Percentiles rank a stretch among this genome's conserved stretches.
phyloP scores from a whole-genome alignment of 148 eudicot species.

The Nyssa sinensis region DNA sequence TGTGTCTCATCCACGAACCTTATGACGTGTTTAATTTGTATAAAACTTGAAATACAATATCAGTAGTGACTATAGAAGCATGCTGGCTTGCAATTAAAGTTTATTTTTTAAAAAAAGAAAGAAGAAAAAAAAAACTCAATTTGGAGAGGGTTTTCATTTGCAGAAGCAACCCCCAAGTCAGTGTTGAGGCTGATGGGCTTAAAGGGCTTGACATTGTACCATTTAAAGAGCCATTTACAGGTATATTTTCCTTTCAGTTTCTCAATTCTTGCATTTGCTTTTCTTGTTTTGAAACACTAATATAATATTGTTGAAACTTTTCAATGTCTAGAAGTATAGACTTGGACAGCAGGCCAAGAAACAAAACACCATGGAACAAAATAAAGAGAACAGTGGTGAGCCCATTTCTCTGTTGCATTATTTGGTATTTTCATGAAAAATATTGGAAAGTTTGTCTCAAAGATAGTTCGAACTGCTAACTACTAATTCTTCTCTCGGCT shows the following conservation, averaged over 20 bases:
- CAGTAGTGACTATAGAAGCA: neutral
- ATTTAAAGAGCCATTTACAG: conserved; percentile 88
- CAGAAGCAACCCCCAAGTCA: conserved; percentile 92
- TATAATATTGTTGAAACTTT: neutral
- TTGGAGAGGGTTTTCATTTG: conserved; percentile 15
- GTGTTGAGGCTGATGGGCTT: conserved; percentile 78
- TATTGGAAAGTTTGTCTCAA: neutral
- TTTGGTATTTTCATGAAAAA: too few species aligned
- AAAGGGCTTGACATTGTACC: conserved; percentile 88
- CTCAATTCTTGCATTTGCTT: neutral
- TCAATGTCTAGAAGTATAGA: conserved; percentile 49
- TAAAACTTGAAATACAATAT: neutral
- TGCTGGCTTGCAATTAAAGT: neutral
- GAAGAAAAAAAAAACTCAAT: neutral
- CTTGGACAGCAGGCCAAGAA: conserved; percentile 54
- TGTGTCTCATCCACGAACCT: too few species aligned
- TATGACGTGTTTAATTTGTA: too few species aligned
- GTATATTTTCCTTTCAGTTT: conserved; percentile 35
- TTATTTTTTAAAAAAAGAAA: too few species aligned
- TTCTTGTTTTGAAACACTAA: neutral
- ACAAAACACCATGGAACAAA: conserved; percentile 33
- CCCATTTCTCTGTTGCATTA: neutral
- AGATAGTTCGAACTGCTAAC: neutral
- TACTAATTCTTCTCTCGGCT: neutral
- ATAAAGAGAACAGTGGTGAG: conserved; percentile 41